Conservation (phyloP, 768 basidiomycete genomes). For the Russula brevipes region DNA sequence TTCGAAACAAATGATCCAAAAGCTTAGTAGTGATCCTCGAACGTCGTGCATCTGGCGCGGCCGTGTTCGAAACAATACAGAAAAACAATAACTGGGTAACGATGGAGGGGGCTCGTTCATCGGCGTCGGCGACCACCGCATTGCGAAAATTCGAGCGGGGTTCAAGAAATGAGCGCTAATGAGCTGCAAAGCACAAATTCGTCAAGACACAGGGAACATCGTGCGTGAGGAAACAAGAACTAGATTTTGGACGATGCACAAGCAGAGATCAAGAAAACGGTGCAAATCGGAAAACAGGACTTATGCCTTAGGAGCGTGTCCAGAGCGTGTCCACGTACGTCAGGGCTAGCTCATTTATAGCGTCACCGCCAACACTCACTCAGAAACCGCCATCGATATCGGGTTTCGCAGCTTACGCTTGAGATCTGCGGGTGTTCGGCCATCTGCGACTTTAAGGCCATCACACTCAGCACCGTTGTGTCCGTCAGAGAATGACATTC, state of each 20-base stretch:
- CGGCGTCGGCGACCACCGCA: no score
- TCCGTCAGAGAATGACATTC: not conserved
- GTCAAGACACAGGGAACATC: no score
- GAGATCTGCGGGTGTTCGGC: not conserved
- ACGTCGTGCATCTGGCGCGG: no score
- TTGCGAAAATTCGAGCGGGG: no score
- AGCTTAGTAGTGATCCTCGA: no score
- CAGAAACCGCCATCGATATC: not conserved
- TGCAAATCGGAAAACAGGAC: not conserved
- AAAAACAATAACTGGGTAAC: no score
- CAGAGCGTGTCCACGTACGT: not conserved
- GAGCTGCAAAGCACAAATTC: no score
- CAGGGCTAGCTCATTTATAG: not conserved
- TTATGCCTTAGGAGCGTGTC: not conserved
- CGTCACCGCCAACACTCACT: not conserved
- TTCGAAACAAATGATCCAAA: not conserved
- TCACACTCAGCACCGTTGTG: not conserved
- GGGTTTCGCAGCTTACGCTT: not conserved
- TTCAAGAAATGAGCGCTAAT: no score
- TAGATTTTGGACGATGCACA: not conserved
- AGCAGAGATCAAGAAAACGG: not conserved
- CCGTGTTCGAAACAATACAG: no score
- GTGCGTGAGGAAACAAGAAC: no score
- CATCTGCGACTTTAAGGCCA: not conserved
- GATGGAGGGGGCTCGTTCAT: no score